Evolutionary conservation across 805 yeast species (phyloP).

Genomic region (Hanseniaspora vineae): DNA sequence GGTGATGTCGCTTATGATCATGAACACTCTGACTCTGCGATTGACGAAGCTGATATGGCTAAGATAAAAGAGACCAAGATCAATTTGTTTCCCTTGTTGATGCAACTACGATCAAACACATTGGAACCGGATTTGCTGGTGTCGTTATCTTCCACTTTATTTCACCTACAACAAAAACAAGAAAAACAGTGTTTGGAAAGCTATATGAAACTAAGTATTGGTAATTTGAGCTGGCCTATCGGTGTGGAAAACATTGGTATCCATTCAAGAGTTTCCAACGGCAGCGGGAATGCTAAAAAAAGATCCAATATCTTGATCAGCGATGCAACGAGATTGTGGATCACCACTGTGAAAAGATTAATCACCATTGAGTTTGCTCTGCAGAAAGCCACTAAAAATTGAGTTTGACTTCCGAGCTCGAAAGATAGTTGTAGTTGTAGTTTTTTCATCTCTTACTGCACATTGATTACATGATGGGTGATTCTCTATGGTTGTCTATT

Average conservation of each 20-base stretch:
- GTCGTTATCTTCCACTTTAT: slow-evolving; percentile 46
- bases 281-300: slow-evolving; percentile 21
- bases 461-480: too few relatives aligned
- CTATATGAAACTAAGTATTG: slow-evolving; percentile 66
- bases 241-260: slow-evolving; percentile 73
- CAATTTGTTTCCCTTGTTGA: slow-evolving; percentile 39
- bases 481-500: too few relatives aligned
- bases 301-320: slow-evolving; percentile 67
- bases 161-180: slow-evolving; percentile 40
- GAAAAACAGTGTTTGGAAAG: slow-evolving; percentile 47
- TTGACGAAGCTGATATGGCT: slow-evolving; percentile 10
- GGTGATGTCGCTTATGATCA: slow-evolving; percentile 1
- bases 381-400: too few relatives aligned
- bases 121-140: slow-evolving; percentile 31
- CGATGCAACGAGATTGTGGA: slow-evolving; percentile 65
- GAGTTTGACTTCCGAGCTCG: too few relatives aligned
- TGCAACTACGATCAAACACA: slow-evolving; percentile 34
- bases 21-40: slow-evolving; percentile 1
- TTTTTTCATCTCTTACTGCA: too few relatives aligned
- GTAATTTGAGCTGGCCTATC: slow-evolving; percentile 87
- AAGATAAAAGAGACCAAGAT: slow-evolving; percentile 31
- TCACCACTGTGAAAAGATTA: slow-evolving; percentile 58
- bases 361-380: slow-evolving; percentile 33
- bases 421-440: too few relatives aligned
- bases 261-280: slow-evolving; percentile 41